phyloP scores from a whole-genome alignment of 257 asterid genomes.

The Forsythia suspensa region DNA sequence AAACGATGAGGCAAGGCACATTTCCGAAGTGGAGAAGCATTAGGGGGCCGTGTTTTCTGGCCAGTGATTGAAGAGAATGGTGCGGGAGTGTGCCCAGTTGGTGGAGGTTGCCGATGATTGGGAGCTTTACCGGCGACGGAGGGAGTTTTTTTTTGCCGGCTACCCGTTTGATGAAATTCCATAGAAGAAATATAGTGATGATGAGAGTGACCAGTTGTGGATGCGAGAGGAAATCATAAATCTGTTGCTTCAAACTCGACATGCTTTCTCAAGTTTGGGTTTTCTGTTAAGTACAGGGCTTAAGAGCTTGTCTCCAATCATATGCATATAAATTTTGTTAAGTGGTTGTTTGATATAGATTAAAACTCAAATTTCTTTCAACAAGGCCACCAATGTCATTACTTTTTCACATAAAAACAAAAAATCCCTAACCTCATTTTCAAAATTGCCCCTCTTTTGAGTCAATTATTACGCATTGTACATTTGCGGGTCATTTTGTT shows the following conservation, averaged over 20 bases:
- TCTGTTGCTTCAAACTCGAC: neutral
- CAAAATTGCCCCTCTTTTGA: too few relatives aligned
- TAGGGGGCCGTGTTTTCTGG: constrained; percentile 20
- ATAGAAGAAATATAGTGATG: neutral
- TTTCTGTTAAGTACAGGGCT: too few relatives aligned
- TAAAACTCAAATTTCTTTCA: too few relatives aligned
- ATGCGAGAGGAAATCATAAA: neutral
- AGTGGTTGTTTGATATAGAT: too few relatives aligned
- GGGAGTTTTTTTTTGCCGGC: neutral
- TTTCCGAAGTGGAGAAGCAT: constrained; percentile 29
- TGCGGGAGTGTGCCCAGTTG: constrained; percentile 19
- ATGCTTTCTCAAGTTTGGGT: neutral
- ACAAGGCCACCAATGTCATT: too few relatives aligned
- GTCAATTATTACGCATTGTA: too few relatives aligned
- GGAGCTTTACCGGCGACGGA: constrained; percentile 21
- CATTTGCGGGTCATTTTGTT: too few relatives aligned
- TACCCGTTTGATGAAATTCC: neutral
- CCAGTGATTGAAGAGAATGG: constrained; percentile 15
- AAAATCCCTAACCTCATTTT: too few relatives aligned
- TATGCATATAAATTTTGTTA: too few relatives aligned
- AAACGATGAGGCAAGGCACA: constrained; percentile 6
- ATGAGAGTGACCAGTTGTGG: neutral
- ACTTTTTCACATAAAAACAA: too few relatives aligned
- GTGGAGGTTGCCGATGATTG: constrained; percentile 25
- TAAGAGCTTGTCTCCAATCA: too few relatives aligned